These are phyloP conservation scores for Pterocarpus macrocarpus DNA, from an alignment of 306 rosid species.

Conservation along the genomic window DNA sequence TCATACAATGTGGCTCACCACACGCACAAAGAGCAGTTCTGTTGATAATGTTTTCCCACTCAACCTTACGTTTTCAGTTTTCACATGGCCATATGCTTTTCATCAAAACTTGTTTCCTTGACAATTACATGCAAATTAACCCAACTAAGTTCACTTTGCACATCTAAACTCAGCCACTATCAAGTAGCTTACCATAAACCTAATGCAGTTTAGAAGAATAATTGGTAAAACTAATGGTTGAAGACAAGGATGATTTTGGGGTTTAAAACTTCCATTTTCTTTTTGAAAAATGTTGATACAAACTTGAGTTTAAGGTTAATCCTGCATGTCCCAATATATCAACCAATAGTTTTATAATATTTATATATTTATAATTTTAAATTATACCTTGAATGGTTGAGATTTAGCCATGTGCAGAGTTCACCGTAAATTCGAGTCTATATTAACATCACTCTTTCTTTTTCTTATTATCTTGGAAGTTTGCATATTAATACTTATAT, in stretches of 20 bases:
- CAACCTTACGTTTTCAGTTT: background rate
- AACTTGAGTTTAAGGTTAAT: too few relatives aligned
- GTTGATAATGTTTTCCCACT: background rate
- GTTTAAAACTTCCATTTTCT: background rate
- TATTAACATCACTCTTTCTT: background rate
- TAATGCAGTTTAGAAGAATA: background rate
- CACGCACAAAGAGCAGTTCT: background rate
- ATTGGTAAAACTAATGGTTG: background rate
- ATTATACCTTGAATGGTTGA: too few relatives aligned
- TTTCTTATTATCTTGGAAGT: background rate
- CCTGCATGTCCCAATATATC: too few relatives aligned
- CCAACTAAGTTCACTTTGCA: background rate
- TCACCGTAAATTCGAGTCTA: too few relatives aligned
- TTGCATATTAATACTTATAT: too few relatives aligned
- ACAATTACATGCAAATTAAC: background rate
- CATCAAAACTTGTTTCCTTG: conserved; percentile 28
- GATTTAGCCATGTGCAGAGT: too few relatives aligned
- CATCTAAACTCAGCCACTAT: background rate
- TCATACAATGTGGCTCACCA: conserved; percentile 39
- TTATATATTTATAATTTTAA: too few relatives aligned
- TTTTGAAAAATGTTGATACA: too few relatives aligned
- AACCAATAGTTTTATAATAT: too few relatives aligned
- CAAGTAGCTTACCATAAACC: background rate
- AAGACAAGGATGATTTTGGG: background rate
- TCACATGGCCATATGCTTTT: conserved; percentile 6